phyloP scores from a whole-genome alignment of 129 eudicot genomes.

The Lonicera japonica region DNA sequence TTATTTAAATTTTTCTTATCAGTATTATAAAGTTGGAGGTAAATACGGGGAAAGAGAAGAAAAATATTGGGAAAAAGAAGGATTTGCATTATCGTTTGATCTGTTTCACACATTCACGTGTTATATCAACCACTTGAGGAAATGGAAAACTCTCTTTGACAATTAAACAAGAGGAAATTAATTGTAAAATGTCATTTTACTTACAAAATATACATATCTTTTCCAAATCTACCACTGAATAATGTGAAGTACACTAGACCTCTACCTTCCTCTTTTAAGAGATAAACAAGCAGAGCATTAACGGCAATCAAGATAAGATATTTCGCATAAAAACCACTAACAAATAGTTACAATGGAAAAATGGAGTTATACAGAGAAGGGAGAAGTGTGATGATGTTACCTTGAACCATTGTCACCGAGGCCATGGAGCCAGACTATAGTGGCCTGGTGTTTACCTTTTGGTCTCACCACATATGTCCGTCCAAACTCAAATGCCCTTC shows the following conservation, averaged over 20 bases:
- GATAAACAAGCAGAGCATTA: too few species aligned
- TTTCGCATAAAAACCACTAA: too few species aligned
- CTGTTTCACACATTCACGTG: too few species aligned
- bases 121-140: neutral
- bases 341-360: neutral
- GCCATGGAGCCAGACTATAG: conserved; percentile 91
- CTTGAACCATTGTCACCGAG: conserved; percentile 86
- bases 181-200: too few species aligned
- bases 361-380: neutral
- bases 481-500: conserved; percentile 72
- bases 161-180: neutral
- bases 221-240: neutral
- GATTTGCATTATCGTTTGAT: neutral
- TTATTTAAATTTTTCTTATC: too few species aligned
- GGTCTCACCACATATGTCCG: conserved; percentile 74
- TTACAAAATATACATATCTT: too few species aligned
- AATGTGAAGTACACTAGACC: too few species aligned
- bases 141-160: neutral
- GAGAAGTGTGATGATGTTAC: conserved; percentile 25
- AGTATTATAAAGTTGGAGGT: neutral
- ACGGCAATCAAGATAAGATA: too few species aligned
- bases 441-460: conserved; percentile 89
- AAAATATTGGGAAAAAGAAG: neutral
- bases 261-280: too few species aligned
- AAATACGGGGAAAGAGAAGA: neutral